Evolutionary conservation across 345 rosid species (phyloP).

Genomic region (Gossypium anomalum): DNA sequence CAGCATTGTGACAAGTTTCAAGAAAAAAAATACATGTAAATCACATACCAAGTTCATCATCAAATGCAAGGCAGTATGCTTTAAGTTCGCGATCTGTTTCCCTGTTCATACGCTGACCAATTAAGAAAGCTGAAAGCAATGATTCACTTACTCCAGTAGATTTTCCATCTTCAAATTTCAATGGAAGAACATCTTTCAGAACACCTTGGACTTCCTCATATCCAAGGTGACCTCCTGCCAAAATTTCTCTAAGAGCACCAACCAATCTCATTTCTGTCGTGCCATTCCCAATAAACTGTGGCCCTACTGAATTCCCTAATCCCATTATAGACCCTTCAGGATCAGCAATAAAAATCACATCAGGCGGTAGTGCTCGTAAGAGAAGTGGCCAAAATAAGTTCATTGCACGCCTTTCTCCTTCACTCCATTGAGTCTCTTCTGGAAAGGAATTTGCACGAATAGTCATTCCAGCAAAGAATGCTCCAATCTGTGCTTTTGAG

Average conservation of each 20-base stretch:
- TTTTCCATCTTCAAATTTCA: slow-evolving; percentile 39
- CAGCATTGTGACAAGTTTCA: not conserved
- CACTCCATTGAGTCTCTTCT: slow-evolving; percentile 94
- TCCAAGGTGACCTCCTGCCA: slow-evolving; percentile 96
- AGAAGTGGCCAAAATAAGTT: slow-evolving; percentile 76
- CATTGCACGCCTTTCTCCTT: slow-evolving; percentile 81
- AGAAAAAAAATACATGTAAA: slow-evolving; percentile 11
- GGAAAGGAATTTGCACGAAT: slow-evolving; percentile 94
- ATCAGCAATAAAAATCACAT: slow-evolving; percentile 88
- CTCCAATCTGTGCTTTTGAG: slow-evolving; percentile 91
- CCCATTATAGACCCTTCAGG: slow-evolving; percentile 95
- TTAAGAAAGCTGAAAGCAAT: slow-evolving; percentile 86
- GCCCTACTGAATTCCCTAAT: slow-evolving; percentile 65
- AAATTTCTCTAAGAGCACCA: slow-evolving; percentile 87
- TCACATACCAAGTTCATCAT: slow-evolving; percentile 76
- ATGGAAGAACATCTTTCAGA: slow-evolving; percentile 77
- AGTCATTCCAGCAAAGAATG: slow-evolving; percentile 91
- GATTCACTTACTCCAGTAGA: slow-evolving; percentile 72
- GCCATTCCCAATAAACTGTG: slow-evolving; percentile 64
- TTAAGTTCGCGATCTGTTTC: slow-evolving; percentile 93
- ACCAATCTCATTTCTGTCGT: slow-evolving; percentile 88
- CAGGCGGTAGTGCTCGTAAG: slow-evolving; percentile 67
- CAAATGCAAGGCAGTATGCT: slow-evolving; percentile 96
- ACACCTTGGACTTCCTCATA: slow-evolving; percentile 89
- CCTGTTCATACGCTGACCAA: slow-evolving; percentile 96